Evolutionary conservation across 352 stramenopile genomes (phyloP).

Genomic region (Phytophthora boehmeriae): DNA sequence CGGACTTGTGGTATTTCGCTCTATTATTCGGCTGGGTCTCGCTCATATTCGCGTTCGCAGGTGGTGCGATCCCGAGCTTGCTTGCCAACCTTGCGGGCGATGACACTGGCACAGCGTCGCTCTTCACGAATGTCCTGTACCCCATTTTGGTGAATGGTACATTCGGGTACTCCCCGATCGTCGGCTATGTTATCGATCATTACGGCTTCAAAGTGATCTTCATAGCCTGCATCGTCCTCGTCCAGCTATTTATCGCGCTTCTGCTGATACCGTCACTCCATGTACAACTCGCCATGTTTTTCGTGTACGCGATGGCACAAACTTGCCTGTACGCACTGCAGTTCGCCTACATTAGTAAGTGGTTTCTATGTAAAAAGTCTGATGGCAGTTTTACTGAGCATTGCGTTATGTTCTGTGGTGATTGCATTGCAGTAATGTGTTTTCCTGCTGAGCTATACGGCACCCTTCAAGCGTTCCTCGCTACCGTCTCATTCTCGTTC

Average conservation of each 20-base stretch:
- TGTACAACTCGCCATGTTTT: slow-evolving; percentile 68
- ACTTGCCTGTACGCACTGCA: slow-evolving; percentile 81
- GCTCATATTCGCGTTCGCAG: slow-evolving; percentile 80
- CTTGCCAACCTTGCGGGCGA: slow-evolving; percentile 44
- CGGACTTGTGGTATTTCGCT: slow-evolving; percentile 80
- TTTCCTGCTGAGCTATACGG: slow-evolving; percentile 79
- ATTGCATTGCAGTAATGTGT: slow-evolving; percentile 66
- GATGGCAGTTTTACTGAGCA: neutral
- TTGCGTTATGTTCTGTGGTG: neutral
- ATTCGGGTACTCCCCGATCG: slow-evolving; percentile 75
- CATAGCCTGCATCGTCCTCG: slow-evolving; percentile 58
- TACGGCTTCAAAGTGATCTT: slow-evolving; percentile 86
- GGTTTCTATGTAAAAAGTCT: neutral
- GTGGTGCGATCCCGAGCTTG: slow-evolving; percentile 76
- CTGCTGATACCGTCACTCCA: slow-evolving; percentile 64
- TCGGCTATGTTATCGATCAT: slow-evolving; percentile 79
- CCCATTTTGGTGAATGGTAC: slow-evolving; percentile 81
- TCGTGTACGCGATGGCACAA: slow-evolving; percentile 80
- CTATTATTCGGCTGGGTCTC: slow-evolving; percentile 85
- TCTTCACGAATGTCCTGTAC: slow-evolving; percentile 78
- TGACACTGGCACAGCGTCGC: slow-evolving; percentile 31
- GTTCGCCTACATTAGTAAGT: slow-evolving; percentile 87
- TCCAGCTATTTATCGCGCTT: slow-evolving; percentile 69
- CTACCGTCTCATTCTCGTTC: slow-evolving; percentile 68
- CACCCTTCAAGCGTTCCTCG: slow-evolving; percentile 80